Conservation (phyloP, 176 grass and related monocot genomes). For the Stipa capillata region DNA sequence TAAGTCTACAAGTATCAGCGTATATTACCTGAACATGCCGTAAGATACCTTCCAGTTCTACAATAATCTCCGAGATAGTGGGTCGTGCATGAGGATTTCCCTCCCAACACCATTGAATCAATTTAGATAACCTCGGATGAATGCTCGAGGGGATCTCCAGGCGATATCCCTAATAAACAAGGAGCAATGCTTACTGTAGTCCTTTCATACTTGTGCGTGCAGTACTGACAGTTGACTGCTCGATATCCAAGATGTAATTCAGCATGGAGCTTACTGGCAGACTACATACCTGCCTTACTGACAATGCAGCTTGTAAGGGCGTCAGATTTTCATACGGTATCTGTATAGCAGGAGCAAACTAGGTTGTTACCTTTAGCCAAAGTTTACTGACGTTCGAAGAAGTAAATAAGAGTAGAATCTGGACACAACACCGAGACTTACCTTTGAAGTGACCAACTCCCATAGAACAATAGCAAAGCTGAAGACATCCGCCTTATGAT, state of each 20-base stretch:
- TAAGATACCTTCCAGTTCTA: slow-evolving; percentile 63
- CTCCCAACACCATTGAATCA: slow-evolving; percentile 77
- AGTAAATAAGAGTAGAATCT: neutral
- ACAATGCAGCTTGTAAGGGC: slow-evolving; percentile 91
- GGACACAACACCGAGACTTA: slow-evolving; percentile 8
- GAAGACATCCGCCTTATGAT: slow-evolving; percentile 87
- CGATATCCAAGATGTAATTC: neutral
- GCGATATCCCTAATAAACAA: slow-evolving; percentile 65
- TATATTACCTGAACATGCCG: slow-evolving; percentile 43
- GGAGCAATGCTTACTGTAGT: neutral
- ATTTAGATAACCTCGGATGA: slow-evolving; percentile 41
- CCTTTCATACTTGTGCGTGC: neutral
- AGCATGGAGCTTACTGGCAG: neutral
- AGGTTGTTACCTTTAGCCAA: neutral
- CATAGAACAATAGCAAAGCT: slow-evolving; percentile 93
- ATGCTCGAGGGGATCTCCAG: slow-evolving; percentile 43
- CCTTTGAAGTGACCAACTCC: slow-evolving; percentile 87
- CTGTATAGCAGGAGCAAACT: slow-evolving; percentile 42
- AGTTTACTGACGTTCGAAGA: neutral
- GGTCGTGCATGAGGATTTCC: slow-evolving; percentile 47
- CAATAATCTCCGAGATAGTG: slow-evolving; percentile 57
- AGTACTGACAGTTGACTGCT: neutral
- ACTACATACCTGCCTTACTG: slow-evolving; percentile 76
- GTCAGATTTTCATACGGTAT: slow-evolving; percentile 82
- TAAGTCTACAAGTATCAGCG: neutral